Evolutionary conservation across 1,284 basidiomycete species (phyloP).

Genomic region (Laetiporus sulphureus): DNA sequence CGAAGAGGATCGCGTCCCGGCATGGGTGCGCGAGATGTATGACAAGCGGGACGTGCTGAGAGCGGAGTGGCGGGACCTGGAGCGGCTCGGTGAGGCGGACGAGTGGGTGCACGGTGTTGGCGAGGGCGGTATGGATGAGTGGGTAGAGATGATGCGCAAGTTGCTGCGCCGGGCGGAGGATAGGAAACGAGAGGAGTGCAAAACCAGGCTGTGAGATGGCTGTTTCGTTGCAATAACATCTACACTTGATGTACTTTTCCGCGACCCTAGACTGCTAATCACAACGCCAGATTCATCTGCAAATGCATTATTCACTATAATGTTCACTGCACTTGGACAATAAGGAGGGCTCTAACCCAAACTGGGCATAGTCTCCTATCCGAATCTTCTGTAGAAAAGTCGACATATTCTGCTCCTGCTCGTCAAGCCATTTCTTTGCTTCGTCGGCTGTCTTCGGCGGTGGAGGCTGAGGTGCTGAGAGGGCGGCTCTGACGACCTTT

Average conservation of each 20-base stretch:
- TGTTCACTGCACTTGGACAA: background rate
- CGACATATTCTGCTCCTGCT: constrained; percentile 2
- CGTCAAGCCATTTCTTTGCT: background rate
- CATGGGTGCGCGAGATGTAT: constrained; percentile 43
- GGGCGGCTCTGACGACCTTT: background rate
- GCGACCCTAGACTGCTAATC: background rate
- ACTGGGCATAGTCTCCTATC: constrained; percentile 2
- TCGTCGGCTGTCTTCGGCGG: constrained; percentile 1
- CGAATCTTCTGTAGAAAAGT: constrained; percentile 1
- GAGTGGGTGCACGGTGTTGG: constrained; percentile 60
- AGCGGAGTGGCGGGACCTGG: constrained; percentile 51
- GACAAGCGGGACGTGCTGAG: constrained; percentile 42
- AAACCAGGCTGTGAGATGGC: constrained; percentile 1
- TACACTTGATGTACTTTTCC: no score
- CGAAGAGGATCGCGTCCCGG: constrained; percentile 23
- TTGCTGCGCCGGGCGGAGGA: constrained; percentile 36
- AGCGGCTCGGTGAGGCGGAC: constrained; percentile 46
- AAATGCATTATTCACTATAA: no score
- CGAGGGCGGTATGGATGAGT: constrained; percentile 44
- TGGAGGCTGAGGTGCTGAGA: no score
- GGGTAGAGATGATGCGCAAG: constrained; percentile 51
- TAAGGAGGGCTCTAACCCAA: constrained; percentile 2
- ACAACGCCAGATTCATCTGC: no score
- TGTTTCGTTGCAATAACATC: background rate
- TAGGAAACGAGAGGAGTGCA: constrained; percentile 3